Evolutionary conservation across 768 basidiomycete genomes (phyloP).

Genomic region (Collybia mongolica): DNA sequence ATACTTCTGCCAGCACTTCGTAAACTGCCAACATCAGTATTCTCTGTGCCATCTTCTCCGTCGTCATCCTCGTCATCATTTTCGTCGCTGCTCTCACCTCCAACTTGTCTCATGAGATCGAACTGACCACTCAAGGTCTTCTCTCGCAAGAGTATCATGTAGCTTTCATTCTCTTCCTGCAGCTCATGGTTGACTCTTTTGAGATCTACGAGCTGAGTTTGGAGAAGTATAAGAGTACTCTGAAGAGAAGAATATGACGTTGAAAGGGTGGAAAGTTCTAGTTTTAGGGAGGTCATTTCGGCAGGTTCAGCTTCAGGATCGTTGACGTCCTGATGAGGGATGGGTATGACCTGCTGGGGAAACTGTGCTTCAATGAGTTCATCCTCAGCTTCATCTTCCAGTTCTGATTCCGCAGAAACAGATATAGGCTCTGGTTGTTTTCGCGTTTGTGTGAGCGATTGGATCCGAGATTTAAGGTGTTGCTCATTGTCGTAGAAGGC

Average conservation of each 20-base stretch:
- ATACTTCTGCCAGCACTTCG: slow-evolving; percentile 55
- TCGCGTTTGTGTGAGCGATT: slow-evolving; percentile 69
- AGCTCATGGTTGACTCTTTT: slow-evolving; percentile 84
- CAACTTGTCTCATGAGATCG: slow-evolving; percentile 70
- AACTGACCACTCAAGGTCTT: slow-evolving; percentile 89
- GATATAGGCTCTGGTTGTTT: slow-evolving; percentile 46
- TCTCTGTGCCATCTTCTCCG: slow-evolving; percentile 36
- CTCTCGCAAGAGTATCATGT: slow-evolving; percentile 91
- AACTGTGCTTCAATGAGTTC: slow-evolving; percentile 26
- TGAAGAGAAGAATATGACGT: slow-evolving; percentile 84
- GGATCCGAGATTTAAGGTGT: slow-evolving; percentile 88
- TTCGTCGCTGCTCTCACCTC: slow-evolving; percentile 34
- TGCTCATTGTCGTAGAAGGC: slow-evolving; percentile 93
- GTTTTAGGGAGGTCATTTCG: slow-evolving; percentile 80
- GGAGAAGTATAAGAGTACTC: slow-evolving; percentile 80
- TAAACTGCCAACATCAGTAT: slow-evolving; percentile 52
- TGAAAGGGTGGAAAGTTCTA: slow-evolving; percentile 85
- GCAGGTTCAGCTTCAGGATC: slow-evolving; percentile 78
- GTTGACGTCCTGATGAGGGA: slow-evolving; percentile 45
- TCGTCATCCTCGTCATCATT: slow-evolving; percentile 40
- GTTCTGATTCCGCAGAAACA: slow-evolving; percentile 32
- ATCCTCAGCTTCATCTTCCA: slow-evolving; percentile 39
- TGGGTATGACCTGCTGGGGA: slow-evolving; percentile 14
- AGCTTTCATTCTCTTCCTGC: slow-evolving; percentile 97
- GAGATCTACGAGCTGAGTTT: slow-evolving; percentile 82